Evolutionary conservation across 345 rosid species (phyloP), one percentile per base, ranked within the genome.

Genomic region (Xanthoceras sorbifolium): DNA sequence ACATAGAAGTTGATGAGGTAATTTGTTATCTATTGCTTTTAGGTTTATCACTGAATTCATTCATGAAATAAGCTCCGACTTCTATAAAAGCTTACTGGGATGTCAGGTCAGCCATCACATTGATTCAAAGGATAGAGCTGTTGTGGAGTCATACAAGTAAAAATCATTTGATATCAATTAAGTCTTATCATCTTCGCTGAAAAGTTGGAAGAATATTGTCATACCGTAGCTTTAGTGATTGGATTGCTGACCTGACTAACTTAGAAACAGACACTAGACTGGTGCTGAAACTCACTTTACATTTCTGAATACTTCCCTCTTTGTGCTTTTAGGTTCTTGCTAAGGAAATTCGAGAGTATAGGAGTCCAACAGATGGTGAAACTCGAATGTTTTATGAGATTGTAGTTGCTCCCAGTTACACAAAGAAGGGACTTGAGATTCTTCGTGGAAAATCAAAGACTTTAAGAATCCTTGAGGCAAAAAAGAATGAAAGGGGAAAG

Each of bases 381-480:
- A 96, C 95, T 69, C 89, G 97, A 48, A 96, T 96, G 98, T 96
- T 93, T 79, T 93, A 93, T 76, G 97, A 93, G 87, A 96, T 96
- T 15, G 95, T 93, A 29, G 93, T 92, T 72, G 99, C 99, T 83
- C 98, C 99, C 34, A 90, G 81, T 71, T 93, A 93, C 76, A 88
- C 97, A 18, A 78, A 78, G 46, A 86, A 91, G 81, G 97, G 99
- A 70, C 98, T 93, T 76, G 98, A 96, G 89, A 78, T 92, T 52
- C 97, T 96, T 8, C 78, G 87, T 50, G 98, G 99, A 23, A 96
- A 93, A 74, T 96, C 99, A 0, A 96, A 96, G 86, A 93, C 91
- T 3, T 70, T 92, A 79, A 93, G 99, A 81, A 96, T 96, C 81
- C 93, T 96, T 3, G 97, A 92, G 77, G 97, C 95, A 8, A 86